A percentile compares a stretch with the other conserved stretches of the same genome.
These are phyloP conservation scores for Paecilomyces niveus DNA, from an alignment of 2,329 filamentous ascomycete species.

Conservation along the genomic window DNA sequence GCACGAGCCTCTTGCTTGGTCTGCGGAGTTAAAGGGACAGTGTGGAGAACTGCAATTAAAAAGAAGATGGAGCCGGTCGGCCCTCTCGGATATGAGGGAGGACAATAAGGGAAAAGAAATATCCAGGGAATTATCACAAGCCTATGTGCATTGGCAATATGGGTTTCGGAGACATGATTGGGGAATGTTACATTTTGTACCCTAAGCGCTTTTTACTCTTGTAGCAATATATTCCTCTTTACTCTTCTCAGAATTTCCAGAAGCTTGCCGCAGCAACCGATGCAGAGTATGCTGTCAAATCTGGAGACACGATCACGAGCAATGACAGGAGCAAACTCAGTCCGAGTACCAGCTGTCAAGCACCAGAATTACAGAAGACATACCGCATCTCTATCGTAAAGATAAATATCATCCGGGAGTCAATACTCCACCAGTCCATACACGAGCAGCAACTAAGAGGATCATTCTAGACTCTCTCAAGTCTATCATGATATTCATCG, in stretches of 20 bases:
- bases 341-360: no score
- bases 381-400: no score
- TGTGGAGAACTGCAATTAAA: neutral
- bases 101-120: conserved; percentile 4
- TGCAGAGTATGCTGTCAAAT: neutral
- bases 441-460: no score
- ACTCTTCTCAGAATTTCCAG: neutral
- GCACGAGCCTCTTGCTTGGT: conserved; percentile 60
- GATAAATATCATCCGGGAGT: no score
- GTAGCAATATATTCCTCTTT: neutral
- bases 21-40: conserved; percentile 46
- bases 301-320: neutral
- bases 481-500: no score
- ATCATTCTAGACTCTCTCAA: no score
- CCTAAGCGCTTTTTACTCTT: neutral
- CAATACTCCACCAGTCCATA: no score
- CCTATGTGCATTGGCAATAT: neutral
- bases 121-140: neutral
- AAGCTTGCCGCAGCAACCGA: no score
- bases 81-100: neutral
- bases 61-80: neutral
- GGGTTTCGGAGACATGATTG: neutral
- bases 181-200: neutral
- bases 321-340: no score
- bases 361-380: no score